phyloP scores from a whole-genome alignment of 2,329 filamentous ascomycete genomes.

The Metarhizium rileyi region DNA sequence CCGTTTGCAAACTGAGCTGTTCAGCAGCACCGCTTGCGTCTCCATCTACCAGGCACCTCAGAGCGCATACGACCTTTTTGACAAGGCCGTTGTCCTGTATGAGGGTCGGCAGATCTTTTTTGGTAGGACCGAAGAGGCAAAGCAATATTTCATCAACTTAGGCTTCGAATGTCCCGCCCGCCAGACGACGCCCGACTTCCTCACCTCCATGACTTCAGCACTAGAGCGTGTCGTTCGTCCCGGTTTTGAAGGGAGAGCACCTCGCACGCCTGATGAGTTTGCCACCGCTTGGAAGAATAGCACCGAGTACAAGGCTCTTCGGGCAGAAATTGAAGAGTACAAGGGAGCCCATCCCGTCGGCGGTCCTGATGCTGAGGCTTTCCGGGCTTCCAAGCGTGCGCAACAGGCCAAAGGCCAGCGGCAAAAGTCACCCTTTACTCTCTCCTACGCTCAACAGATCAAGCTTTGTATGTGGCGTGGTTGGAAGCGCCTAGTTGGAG shows the following conservation, averaged over 20 bases:
- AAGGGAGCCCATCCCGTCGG: slow-evolving; percentile 42
- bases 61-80: slow-evolving; percentile 53
- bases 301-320: slow-evolving; percentile 38
- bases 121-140: slow-evolving; percentile 49
- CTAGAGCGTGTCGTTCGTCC: slow-evolving; percentile 44
- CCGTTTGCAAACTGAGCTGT: slow-evolving; percentile 57
- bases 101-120: slow-evolving; percentile 55
- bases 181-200: slow-evolving; percentile 61
- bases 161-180: slow-evolving; percentile 59
- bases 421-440: slow-evolving; percentile 67
- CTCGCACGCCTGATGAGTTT: slow-evolving; percentile 53
- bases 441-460: slow-evolving; percentile 69
- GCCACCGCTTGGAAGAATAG: slow-evolving; percentile 48
- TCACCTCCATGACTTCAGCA: slow-evolving; percentile 59
- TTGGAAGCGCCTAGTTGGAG: slow-evolving; percentile 65
- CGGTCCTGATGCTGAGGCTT: slow-evolving; percentile 46
- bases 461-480: slow-evolving; percentile 72
- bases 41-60: slow-evolving; percentile 66
- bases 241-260: slow-evolving; percentile 46
- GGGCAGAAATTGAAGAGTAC: slow-evolving; percentile 46
- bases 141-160: slow-evolving; percentile 55
- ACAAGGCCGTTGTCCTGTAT: slow-evolving; percentile 49
- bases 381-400: slow-evolving; percentile 42
- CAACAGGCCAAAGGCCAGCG: slow-evolving; percentile 52
- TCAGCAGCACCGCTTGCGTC: slow-evolving; percentile 54